Percentiles rank a stretch among this genome's conserved stretches.
These are phyloP conservation scores for Ustilago trichophora DNA, from an alignment of 1,284 basidiomycete genomes.

Conservation along the genomic window DNA sequence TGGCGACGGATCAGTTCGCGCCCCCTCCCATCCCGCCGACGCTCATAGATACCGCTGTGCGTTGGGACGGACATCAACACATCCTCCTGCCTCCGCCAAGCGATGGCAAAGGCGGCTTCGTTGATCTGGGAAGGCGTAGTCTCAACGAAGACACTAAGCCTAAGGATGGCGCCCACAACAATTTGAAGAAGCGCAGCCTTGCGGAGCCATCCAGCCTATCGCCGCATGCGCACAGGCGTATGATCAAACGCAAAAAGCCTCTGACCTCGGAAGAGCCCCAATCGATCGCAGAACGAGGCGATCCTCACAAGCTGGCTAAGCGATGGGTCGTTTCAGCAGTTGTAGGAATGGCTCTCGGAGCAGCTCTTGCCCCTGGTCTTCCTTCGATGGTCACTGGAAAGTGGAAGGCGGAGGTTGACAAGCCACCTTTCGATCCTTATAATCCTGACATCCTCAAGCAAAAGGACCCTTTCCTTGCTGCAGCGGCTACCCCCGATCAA, in stretches of 20 bases:
- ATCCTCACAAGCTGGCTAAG: no score
- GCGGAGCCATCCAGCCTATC: background rate
- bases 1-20: slow-evolving; percentile 21
- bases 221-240: background rate
- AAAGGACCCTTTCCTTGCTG: slow-evolving; percentile 13
- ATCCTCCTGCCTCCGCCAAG: slow-evolving; percentile 13
- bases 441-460: slow-evolving; percentile 29
- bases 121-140: no score
- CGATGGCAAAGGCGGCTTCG: no score
- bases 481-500: slow-evolving; percentile 7
- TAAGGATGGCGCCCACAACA: background rate
- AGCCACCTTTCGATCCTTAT: slow-evolving; percentile 40
- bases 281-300: no score
- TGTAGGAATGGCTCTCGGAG: slow-evolving; percentile 6
- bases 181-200: slow-evolving; percentile 3
- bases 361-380: slow-evolving; percentile 4
- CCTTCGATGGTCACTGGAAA: background rate
- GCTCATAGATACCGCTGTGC: slow-evolving; percentile 24
- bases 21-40: slow-evolving; percentile 34
- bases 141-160: background rate
- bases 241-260: slow-evolving; percentile 9
- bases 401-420: background rate
- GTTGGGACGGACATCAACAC: slow-evolving; percentile 17
- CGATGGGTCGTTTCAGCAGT: background rate
- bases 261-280: no score